Evolutionary conservation across 2,329 filamentous ascomycete species (phyloP).

Genomic region (Nothophoma quercina): DNA sequence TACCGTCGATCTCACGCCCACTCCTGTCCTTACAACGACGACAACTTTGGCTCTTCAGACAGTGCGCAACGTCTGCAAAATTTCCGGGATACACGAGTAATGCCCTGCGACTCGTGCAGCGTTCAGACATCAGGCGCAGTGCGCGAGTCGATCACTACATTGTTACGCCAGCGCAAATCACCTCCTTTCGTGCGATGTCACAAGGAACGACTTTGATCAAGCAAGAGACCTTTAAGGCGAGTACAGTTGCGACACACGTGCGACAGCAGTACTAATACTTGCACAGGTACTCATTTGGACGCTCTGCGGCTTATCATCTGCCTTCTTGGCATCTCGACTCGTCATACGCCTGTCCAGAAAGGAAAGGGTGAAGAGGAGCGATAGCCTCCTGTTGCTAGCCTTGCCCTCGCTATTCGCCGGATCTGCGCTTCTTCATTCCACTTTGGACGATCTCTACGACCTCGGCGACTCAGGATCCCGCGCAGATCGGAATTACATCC

Average conservation of each 20-base stretch:
- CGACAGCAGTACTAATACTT: not conserved
- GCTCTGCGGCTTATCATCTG: not conserved
- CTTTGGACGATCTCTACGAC: constrained; percentile 16
- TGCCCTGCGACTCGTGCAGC: not conserved
- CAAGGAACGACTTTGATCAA: not conserved
- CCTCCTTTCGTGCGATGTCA: not conserved
- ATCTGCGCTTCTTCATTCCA: constrained; percentile 19
- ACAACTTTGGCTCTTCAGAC: not conserved
- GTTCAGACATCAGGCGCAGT: not conserved
- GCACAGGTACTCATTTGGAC: not conserved
- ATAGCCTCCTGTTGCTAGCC: constrained; percentile 22
- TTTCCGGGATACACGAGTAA: not conserved
- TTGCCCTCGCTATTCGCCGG: constrained; percentile 21
- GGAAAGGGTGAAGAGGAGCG: constrained; percentile 22
- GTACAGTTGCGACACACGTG: not conserved
- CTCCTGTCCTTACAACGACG: not conserved
- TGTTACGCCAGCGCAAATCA: no score
- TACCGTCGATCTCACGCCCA: not conserved
- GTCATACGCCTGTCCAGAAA: constrained; percentile 22
- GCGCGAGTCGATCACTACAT: not conserved
- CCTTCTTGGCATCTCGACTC: constrained; percentile 17
- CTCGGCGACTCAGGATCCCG: not conserved
- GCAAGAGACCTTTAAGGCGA: not conserved
- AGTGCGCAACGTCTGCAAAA: not conserved
- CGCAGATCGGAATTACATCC: not conserved